Evolutionary conservation across 768 basidiomycete genomes (phyloP), one percentile per base, ranked within the genome.

Genomic region (Lentinula raphanica): DNA sequence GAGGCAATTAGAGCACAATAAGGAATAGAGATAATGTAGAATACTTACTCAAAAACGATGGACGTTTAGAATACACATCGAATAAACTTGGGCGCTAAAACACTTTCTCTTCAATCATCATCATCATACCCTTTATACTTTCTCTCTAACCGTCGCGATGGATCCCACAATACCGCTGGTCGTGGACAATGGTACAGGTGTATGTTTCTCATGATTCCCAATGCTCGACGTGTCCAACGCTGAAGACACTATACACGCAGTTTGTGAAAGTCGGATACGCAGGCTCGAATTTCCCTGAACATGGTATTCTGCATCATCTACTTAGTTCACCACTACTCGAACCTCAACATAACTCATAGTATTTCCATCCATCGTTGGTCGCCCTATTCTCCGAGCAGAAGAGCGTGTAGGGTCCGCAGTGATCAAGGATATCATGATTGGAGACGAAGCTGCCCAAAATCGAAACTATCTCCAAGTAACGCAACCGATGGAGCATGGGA

Each of bases 401-500:
- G 96, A 98, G 74, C 90, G 96, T 58, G 85, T 94, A 31, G 90
- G 92, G 38, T 79, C 85, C 42, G 79, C 89, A 11, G 73, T 87
- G 63, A 98, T 98, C 81, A 92, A 92, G 69, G 96, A 99, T 72
- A 90, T 98, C 76, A 97, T 98, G 94, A 77, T 98, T 71, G 97
- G 97, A 61, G 96, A 98, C 78, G 92, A 97, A 70, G 97, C 97
- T 25, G 92, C 92, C 13, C 83, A 87, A 72, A 88, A 93, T 72
- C 88, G 97, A 49, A 95, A 92, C 69, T 98, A 90, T 76, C 86
- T 99, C 39, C 95, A 98, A 74, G 82, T 99, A 35, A 92, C 94
- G 0, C 97, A 98, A 67, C 97, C 97, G 1, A 94, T 99, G 92
- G 97, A 99, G 70, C 97, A 99, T 71, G 97, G 97, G 40, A 98